phyloP scores from a whole-genome alignment of 1,284 basidiomycete genomes.

The Ustilago shanxiensis region DNA sequence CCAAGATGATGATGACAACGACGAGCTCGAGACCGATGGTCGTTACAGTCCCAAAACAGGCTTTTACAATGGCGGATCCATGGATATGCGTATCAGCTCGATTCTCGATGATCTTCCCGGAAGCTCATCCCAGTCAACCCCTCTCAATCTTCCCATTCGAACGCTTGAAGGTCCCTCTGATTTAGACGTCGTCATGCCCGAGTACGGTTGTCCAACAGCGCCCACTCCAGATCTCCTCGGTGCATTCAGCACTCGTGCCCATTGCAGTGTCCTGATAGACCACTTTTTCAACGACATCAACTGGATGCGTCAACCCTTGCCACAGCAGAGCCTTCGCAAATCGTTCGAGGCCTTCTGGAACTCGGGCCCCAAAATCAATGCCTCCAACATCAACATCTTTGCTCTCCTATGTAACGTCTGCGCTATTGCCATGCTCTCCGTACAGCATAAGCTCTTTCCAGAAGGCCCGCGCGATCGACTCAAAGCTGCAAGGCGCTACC shows the following conservation, averaged over 20 bases:
- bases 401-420: conserved; percentile 56
- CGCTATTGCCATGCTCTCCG: conserved; percentile 48
- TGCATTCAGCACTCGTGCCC: conserved; percentile 45
- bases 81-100: conserved; percentile 60
- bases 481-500: conserved; percentile 47
- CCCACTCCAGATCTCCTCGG: conserved; percentile 48
- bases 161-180: conserved; percentile 47
- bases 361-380: conserved; percentile 53
- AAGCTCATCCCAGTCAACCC: conserved; percentile 38
- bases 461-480: conserved; percentile 42
- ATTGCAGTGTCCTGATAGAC: conserved; percentile 51
- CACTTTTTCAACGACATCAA: conserved; percentile 64
- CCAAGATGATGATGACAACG: conserved; percentile 47
- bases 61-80: conserved; percentile 52
- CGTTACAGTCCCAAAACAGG: conserved; percentile 54
- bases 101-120: conserved; percentile 51
- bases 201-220: conserved; percentile 55
- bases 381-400: conserved; percentile 60
- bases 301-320: conserved; percentile 64
- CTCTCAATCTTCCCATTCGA: conserved; percentile 45
- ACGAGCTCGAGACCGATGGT: conserved; percentile 52
- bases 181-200: conserved; percentile 57
- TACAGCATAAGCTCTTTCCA: conserved; percentile 36
- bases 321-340: conserved; percentile 45
- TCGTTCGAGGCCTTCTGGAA: conserved; percentile 53